Evolutionary conservation across 2,329 filamentous ascomycete genomes (phyloP).

Genomic region (Trichophyton simii): DNA sequence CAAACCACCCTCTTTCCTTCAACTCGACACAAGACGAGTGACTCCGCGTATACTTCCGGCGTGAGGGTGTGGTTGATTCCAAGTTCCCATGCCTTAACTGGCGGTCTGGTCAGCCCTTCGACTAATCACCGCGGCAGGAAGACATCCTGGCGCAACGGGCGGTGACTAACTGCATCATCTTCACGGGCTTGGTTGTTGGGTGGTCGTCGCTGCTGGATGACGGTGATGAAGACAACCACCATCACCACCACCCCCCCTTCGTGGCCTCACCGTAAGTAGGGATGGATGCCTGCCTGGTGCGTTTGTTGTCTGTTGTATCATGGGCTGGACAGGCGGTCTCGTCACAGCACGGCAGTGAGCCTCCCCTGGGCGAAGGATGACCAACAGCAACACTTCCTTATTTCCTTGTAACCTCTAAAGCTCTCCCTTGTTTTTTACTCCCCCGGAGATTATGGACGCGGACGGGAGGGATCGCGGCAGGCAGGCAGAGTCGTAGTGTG

Average conservation of each 20-base stretch:
- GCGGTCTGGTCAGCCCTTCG: slow-evolving; percentile 1
- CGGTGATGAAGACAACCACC: background rate
- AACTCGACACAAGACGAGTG: too few species aligned
- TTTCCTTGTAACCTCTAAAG: background rate
- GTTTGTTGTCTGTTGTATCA: background rate
- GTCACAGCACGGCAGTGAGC: background rate
- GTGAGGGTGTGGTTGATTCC: background rate
- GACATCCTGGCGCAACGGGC: background rate
- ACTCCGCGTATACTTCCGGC: too few species aligned
- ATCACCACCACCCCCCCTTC: background rate
- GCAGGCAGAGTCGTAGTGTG: background rate
- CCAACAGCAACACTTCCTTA: slow-evolving; percentile 1
- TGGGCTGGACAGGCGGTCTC: slow-evolving; percentile 2
- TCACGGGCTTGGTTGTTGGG: background rate
- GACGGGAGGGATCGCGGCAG: background rate
- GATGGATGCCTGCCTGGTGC: background rate
- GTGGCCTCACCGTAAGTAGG: background rate
- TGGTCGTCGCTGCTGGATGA: background rate
- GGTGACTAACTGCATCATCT: background rate
- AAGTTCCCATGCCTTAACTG: background rate
- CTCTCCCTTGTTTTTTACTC: background rate
- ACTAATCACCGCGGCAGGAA: background rate
- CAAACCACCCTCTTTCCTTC: too few species aligned
- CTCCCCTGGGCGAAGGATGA: background rate
- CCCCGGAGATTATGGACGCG: background rate